Base-by-base conservation (phyloP, 345 rosid species). In the Arabidopsis arenosa region DNA sequence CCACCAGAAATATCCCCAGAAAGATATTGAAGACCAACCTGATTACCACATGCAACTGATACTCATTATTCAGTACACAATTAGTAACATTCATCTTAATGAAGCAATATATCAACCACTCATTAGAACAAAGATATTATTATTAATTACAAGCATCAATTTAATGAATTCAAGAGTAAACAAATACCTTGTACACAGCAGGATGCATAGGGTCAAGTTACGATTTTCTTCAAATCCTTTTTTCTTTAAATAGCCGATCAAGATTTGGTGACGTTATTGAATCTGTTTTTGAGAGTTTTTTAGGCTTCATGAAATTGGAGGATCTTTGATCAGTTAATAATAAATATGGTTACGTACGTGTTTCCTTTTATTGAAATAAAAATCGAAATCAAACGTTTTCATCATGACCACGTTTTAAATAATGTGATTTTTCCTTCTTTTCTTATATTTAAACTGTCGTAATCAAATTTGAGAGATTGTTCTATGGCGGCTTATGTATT, bases 121-220 rank as follows among this genome's bases (percentile, higher is more conserved):
- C 9, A 44, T 52, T 44, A 23, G 58, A 32, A 33, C 57, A 8
- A 23, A n/a, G 60, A n/a, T 32, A 65, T 14, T 11, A 73, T 6
- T 8, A 23, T 23, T 23, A 23, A 13, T 2, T 2, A 57, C 53
- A 35, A 30, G 47, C 76, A 62, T 63, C 18, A 52, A 52, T 9
- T 11, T 40, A 28, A 40, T 28, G 45, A 39, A 13, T 5, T 32
- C 32, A 68, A 37, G 70, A 18, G 21, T 23, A 44, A 56, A 4
- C 5, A 14, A 66, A 43, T 74, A 92, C 99, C 99, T 89, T 89
- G 82, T 89, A 90, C 9, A 95, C 88, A 51, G 96, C 97, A 64
- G 93, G 97, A 80, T 90, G 99, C 91, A 92, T 80, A 11, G 92
- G 93, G 78, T 92, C 93, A 64, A 94, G 91, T 63, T 89, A 89